These are phyloP conservation scores for Tetracentron sinense DNA, from an alignment of 164 flowering plant species.

Conservation along the genomic window DNA sequence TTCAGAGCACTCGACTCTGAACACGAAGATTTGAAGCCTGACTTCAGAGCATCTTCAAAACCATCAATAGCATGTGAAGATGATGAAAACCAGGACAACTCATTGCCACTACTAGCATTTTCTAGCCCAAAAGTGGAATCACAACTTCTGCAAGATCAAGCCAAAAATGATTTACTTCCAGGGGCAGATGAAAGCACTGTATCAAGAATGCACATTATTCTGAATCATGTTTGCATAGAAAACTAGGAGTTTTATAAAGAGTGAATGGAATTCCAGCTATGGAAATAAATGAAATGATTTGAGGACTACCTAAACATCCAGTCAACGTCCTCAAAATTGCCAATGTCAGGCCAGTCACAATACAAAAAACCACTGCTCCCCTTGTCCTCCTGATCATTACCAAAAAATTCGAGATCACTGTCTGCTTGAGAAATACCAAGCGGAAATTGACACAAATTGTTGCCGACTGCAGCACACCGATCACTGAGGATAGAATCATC, in stretches of 20 bases:
- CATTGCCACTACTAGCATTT: constrained; percentile 43
- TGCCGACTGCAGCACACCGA: constrained; percentile 30
- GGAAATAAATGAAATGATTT: not conserved
- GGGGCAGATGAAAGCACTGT: constrained; percentile 6
- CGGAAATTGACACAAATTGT: constrained; percentile 35
- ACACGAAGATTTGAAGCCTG: constrained; percentile 33
- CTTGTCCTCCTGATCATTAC: constrained; percentile 37
- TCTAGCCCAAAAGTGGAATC: constrained; percentile 72
- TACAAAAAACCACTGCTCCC: constrained; percentile 44
- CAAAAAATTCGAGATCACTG: too few relatives aligned
- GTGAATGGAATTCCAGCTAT: not conserved
- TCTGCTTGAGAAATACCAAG: constrained; percentile 40
- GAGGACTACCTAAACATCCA: constrained; percentile 67
- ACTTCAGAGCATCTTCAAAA: constrained; percentile 40
- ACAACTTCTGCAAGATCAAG: constrained; percentile 57
- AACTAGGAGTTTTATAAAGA: too few relatives aligned
- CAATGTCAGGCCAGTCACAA: constrained; percentile 76
- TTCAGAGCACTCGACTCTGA: constrained; percentile 29
- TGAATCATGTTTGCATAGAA: not conserved
- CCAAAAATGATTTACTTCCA: too few relatives aligned
- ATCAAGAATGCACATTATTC: not conserved
- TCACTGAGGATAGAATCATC: constrained; percentile 34
- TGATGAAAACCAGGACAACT: constrained; percentile 60
- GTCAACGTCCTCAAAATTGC: constrained; percentile 81
- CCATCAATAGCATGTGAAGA: constrained; percentile 39